These are phyloP conservation scores for Metarhizium humberi DNA, from an alignment of 2,329 filamentous ascomycete species.

Conservation along the genomic window DNA sequence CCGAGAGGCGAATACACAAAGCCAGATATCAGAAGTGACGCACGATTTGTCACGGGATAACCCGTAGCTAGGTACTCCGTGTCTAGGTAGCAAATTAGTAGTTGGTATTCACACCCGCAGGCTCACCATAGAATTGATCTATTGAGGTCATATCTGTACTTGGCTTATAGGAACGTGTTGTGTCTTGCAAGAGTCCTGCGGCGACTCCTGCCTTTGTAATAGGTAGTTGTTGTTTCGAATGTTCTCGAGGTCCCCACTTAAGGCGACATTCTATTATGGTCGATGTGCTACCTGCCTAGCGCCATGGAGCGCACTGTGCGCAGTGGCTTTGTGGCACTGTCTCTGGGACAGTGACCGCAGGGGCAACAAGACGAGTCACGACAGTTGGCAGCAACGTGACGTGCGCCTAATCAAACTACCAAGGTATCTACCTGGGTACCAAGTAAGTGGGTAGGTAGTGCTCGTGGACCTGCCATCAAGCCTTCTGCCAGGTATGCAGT, in stretches of 20 bases:
- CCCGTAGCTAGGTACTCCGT: not conserved
- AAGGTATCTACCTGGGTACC: too few species aligned
- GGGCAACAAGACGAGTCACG: not conserved
- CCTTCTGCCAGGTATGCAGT: not conserved
- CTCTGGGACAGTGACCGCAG: not conserved
- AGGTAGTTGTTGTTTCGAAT: constrained; percentile 10
- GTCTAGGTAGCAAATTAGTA: too few species aligned
- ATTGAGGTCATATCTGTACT: too few species aligned
- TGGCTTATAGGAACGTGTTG: too few species aligned
- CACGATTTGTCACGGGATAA: not conserved
- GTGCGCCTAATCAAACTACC: too few species aligned
- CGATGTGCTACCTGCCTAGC: not conserved
- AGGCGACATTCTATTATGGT: not conserved
- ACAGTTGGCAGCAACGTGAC: not conserved
- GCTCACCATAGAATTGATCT: too few species aligned
- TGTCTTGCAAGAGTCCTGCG: too few species aligned
- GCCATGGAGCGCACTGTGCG: not conserved
- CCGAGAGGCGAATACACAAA: not conserved
- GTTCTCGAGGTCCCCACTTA: constrained; percentile 15
- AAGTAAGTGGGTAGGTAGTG: too few species aligned
- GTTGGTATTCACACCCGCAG: too few species aligned
- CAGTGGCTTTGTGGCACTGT: not conserved
- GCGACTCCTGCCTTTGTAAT: not conserved
- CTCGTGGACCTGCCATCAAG: too few species aligned
- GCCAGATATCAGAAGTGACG: not conserved